A percentile compares a stretch with the other conserved stretches of the same genome.
phyloP scores from a whole-genome alignment of 345 rosid species.

The Hevea brasiliensis region DNA sequence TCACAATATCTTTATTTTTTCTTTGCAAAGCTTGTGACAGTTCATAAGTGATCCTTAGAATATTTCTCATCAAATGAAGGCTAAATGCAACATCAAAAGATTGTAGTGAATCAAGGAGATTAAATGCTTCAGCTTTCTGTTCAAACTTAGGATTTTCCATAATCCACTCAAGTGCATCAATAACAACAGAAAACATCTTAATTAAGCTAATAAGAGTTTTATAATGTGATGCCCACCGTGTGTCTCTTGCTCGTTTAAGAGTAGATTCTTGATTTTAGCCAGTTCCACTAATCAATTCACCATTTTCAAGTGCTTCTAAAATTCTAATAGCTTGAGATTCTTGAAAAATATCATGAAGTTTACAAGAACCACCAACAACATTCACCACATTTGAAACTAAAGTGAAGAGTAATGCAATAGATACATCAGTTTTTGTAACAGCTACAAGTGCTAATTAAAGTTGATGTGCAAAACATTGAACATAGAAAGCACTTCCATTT shows the following conservation, averaged over 20 bases:
- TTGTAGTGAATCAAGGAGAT: not conserved
- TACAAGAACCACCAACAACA: not conserved
- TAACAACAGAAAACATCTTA: too few species aligned
- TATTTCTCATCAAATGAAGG: not conserved
- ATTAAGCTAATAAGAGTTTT: too few species aligned
- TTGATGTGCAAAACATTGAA: not conserved
- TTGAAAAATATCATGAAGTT: too few species aligned
- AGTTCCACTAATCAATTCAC: too few species aligned
- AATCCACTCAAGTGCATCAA: too few species aligned
- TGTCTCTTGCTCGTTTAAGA: too few species aligned
- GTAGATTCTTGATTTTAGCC: too few species aligned
- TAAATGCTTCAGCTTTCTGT: too few species aligned
- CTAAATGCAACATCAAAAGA: not conserved
- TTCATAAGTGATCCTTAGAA: not conserved
- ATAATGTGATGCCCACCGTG: too few species aligned
- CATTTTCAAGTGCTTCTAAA: too few species aligned
- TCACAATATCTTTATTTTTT: constrained; percentile 19
- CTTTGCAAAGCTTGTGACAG: not conserved
- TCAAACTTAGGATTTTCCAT: too few species aligned
- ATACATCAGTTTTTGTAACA: not conserved
- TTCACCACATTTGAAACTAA: not conserved
- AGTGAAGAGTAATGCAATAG: not conserved
- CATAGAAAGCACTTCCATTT: not conserved
- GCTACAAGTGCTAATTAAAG: not conserved
- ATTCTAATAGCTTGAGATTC: too few species aligned